Evolutionary conservation across 345 rosid species (phyloP).

Genomic region (Heritiera fomes): DNA sequence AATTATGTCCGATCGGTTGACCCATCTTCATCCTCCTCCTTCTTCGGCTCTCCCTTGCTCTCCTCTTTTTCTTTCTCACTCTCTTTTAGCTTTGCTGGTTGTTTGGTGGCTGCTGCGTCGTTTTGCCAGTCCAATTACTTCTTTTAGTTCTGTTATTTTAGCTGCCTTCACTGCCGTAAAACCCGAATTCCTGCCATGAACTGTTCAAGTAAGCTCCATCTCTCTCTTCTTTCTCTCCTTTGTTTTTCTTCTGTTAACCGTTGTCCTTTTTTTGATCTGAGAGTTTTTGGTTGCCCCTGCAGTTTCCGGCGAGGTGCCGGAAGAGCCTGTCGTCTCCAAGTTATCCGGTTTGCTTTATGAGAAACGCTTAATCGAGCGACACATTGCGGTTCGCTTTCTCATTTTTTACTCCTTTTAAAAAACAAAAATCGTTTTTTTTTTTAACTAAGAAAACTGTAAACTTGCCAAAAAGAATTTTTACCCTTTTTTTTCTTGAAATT

Average conservation of each 20-base stretch:
- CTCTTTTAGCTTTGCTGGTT: not conserved
- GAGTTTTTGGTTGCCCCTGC: slow-evolving; percentile 10
- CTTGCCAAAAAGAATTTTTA: not conserved
- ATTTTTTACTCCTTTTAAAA: not conserved
- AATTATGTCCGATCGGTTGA: slow-evolving; percentile 11
- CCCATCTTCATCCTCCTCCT: not conserved
- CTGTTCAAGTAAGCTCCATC: slow-evolving; percentile 62
- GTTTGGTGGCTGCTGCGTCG: not conserved
- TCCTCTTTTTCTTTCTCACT: not conserved
- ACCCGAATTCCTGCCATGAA: slow-evolving; percentile 58
- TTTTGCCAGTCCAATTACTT: not conserved
- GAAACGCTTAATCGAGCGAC: slow-evolving; percentile 88
- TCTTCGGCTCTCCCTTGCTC: not conserved
- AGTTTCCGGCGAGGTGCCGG: slow-evolving; percentile 98
- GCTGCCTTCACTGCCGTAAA: not conserved
- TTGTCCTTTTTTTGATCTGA: slow-evolving; percentile 16
- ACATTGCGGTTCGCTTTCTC: slow-evolving; percentile 52
- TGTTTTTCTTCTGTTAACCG: not conserved
- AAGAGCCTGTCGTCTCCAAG: slow-evolving; percentile 78
- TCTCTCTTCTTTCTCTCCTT: slow-evolving; percentile 4
- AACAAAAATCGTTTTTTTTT: not conserved
- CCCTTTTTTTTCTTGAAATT: not conserved
- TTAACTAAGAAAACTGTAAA: not conserved
- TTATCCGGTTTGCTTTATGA: slow-evolving; percentile 85
- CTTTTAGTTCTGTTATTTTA: not conserved